These are phyloP conservation scores for Inonotus obliquus DNA, from an alignment of 1,284 basidiomycete species.

Conservation along the genomic window DNA sequence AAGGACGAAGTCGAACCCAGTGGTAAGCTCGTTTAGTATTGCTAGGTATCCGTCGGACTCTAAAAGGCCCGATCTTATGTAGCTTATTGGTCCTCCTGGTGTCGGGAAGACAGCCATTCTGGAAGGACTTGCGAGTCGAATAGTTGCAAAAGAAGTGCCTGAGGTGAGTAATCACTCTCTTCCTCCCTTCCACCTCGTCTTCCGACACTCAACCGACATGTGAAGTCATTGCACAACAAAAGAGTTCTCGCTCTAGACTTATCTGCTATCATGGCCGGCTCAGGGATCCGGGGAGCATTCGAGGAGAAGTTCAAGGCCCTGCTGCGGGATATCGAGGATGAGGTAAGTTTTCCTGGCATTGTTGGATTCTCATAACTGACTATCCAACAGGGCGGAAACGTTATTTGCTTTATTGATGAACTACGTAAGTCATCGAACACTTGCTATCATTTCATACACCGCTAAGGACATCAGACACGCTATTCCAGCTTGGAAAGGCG, in stretches of 20 bases:
- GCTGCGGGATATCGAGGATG: constrained; percentile 83
- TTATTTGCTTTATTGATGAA: constrained; percentile 91
- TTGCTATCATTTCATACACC: not conserved
- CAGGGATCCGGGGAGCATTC: constrained; percentile 86
- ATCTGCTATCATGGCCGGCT: constrained; percentile 78
- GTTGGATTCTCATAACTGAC: not conserved
- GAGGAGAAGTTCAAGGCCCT: constrained; percentile 90
- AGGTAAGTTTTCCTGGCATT: constrained; percentile 38
- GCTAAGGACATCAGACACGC: constrained; percentile 46
- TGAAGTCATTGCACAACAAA: constrained; percentile 75
- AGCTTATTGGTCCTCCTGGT: constrained; percentile 78
- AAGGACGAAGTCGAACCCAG: constrained; percentile 85
- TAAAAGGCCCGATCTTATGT: not conserved
- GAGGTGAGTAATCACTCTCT: constrained; percentile 49
- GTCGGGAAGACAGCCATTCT: constrained; percentile 92
- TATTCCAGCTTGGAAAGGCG: constrained; percentile 86
- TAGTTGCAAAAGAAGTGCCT: constrained; percentile 88
- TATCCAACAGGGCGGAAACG: constrained; percentile 48
- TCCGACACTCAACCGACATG: not conserved
- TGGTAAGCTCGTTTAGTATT: constrained; percentile 40
- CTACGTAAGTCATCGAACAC: constrained; percentile 57
- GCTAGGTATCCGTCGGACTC: not conserved
- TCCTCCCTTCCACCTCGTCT: not conserved
- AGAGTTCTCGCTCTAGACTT: constrained; percentile 81
- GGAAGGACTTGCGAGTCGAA: constrained; percentile 86